Conservation (phyloP, 139 green algal genomes). For the Haematococcus lacustris region DNA sequence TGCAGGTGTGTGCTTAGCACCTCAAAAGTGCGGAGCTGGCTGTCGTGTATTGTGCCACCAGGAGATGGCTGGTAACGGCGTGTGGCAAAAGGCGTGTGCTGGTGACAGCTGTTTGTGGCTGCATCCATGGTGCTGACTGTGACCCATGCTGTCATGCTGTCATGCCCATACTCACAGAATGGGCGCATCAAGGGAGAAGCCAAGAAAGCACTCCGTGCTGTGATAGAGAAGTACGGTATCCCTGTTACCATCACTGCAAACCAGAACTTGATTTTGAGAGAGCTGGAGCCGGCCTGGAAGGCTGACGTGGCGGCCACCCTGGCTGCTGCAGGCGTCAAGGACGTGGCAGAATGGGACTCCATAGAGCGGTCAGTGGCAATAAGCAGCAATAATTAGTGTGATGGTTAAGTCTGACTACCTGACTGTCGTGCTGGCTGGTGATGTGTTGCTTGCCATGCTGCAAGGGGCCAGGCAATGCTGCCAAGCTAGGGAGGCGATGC, state of each 20-base stretch:
- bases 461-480: too few relatives aligned
- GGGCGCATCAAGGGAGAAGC: slow-evolving; percentile 75
- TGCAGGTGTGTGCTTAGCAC: slow-evolving; percentile 51
- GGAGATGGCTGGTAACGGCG: too few relatives aligned
- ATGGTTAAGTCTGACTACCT: too few relatives aligned
- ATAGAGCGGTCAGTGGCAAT: slow-evolving; percentile 44
- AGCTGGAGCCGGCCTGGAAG: slow-evolving; percentile 82
- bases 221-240: slow-evolving; percentile 67
- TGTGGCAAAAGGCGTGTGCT: too few relatives aligned
- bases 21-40: background rate
- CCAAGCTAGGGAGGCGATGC: background rate
- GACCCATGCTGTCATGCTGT: background rate
- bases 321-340: slow-evolving; percentile 38
- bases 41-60: too few relatives aligned
- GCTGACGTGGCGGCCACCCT: slow-evolving; percentile 72
- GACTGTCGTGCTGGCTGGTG: too few relatives aligned
- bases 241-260: slow-evolving; percentile 59
- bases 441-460: too few relatives aligned
- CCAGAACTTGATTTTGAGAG: slow-evolving; percentile 89
- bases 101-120: background rate
- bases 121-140: background rate
- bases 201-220: slow-evolving; percentile 73
- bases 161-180: slow-evolving; percentile 27
- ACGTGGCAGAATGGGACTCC: slow-evolving; percentile 61
- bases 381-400: too few relatives aligned